Evolutionary conservation across 352 stramenopile genomes (phyloP).

Genomic region (Phytophthora megakarya): DNA sequence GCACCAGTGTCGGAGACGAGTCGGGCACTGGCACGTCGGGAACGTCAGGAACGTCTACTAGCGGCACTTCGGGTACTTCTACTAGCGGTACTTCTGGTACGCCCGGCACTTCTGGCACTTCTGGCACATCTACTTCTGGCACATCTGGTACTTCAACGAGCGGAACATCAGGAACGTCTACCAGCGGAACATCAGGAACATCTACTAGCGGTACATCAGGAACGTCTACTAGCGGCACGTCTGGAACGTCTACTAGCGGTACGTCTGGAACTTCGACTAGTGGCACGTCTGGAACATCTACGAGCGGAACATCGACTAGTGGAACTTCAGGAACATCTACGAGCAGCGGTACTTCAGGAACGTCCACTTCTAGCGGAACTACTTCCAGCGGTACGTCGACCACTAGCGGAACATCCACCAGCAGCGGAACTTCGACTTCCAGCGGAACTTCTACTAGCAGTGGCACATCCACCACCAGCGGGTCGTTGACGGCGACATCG

Average conservation of each 20-base stretch:
- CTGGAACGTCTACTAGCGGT: slow-evolving; percentile 5
- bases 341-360: slow-evolving; percentile 7
- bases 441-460: slow-evolving; percentile 12
- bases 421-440: slow-evolving; percentile 1
- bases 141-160: slow-evolving; percentile 23
- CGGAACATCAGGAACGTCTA: slow-evolving; percentile 8
- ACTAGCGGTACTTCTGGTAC: slow-evolving; percentile 9
- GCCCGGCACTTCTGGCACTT: slow-evolving; percentile 14
- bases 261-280: background rate
- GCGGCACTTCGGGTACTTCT: slow-evolving; percentile 23
- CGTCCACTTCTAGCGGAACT: slow-evolving; percentile 13
- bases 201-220: slow-evolving; percentile 1
- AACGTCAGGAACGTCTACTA: slow-evolving; percentile 8
- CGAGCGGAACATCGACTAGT: slow-evolving; percentile 6
- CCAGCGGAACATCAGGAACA: slow-evolving; percentile 15
- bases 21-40: slow-evolving; percentile 19
- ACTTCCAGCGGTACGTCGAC: slow-evolving; percentile 4
- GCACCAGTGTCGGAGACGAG: slow-evolving; percentile 23
- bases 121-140: slow-evolving; percentile 5
- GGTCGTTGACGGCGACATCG: slow-evolving; percentile 21
- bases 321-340: slow-evolving; percentile 12
- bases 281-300: slow-evolving; percentile 18
- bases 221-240: slow-evolving; percentile 11
- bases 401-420: slow-evolving; percentile 5
- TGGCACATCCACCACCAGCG: slow-evolving; percentile 17